Conservation (phyloP, 208 protist species). For the Trypanosoma platydactyli region DNA sequence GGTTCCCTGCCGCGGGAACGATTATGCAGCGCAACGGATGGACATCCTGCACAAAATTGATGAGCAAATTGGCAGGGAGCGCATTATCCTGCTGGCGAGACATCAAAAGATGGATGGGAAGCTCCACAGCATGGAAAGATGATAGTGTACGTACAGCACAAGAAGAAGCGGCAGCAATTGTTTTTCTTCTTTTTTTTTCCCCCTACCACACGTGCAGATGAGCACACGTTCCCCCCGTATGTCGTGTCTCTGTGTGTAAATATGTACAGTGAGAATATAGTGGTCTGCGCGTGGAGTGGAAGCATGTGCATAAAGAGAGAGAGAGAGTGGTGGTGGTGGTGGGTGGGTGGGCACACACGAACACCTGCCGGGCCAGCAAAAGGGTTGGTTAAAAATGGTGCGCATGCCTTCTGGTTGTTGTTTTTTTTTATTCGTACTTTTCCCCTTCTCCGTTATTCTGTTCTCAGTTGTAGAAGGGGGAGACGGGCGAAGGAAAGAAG, state of each 20-base stretch:
- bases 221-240: too few species aligned
- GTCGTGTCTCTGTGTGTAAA: too few species aligned
- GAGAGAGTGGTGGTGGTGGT: too few species aligned
- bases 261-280: too few species aligned
- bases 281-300: too few species aligned
- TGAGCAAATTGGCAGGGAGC: constrained; percentile 27
- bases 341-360: too few species aligned
- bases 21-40: constrained; percentile 36
- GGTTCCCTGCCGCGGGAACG: constrained; percentile 7
- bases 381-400: too few species aligned
- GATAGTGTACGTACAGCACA: too few species aligned
- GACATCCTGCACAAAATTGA: constrained; percentile 33
- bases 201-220: too few species aligned
- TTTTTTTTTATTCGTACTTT: constrained; percentile 11
- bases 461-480: not conserved
- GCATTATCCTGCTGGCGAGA: constrained; percentile 16
- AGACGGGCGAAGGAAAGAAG: not conserved
- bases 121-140: constrained; percentile 12
- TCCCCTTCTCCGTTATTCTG: not conserved
- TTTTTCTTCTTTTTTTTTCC: not conserved
- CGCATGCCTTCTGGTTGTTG: not conserved
- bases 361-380: too few species aligned
- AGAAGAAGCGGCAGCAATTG: not conserved
- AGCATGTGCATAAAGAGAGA: too few species aligned
- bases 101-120: constrained; percentile 31